Conservation (phyloP, 345 rosid species). For the Citrus cavaleriei region DNA sequence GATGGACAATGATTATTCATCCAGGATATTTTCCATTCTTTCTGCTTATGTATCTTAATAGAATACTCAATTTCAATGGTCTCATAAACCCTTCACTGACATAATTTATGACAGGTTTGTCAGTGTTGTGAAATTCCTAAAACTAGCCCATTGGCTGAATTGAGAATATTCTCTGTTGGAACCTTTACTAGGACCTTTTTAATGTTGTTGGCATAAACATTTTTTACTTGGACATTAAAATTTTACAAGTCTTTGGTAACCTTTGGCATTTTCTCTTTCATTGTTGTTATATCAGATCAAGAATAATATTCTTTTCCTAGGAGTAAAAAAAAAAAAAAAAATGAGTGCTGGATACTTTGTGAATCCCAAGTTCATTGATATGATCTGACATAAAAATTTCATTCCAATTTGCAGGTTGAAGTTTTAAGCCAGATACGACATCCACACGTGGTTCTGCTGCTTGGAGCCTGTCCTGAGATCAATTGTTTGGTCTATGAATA, state of each 20-base stretch:
- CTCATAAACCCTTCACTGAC: neutral
- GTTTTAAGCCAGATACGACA: slow-evolving; percentile 81
- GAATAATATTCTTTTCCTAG: neutral
- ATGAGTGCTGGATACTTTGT: neutral
- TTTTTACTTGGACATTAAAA: neutral
- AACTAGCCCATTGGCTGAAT: neutral
- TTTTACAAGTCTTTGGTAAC: neutral
- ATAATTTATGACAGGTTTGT: neutral
- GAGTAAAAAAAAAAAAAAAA: too few species aligned
- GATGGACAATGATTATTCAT: neutral
- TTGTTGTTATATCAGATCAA: neutral
- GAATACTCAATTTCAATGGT: neutral
- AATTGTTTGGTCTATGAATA: slow-evolving; percentile 83
- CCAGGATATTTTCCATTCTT: neutral
- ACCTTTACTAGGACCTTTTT: neutral
- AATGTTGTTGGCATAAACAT: neutral
- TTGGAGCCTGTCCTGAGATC: slow-evolving; percentile 86
- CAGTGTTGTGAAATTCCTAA: neutral
- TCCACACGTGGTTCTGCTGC: slow-evolving; percentile 74
- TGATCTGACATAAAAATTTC: neutral
- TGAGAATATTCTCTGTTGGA: neutral
- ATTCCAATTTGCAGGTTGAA: slow-evolving; percentile 53
- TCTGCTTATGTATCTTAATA: neutral
- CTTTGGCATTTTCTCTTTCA: neutral
- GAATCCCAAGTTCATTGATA: neutral